Conservation (phyloP, 2,329 filamentous ascomycete genomes). For the Penicillium hordei region DNA sequence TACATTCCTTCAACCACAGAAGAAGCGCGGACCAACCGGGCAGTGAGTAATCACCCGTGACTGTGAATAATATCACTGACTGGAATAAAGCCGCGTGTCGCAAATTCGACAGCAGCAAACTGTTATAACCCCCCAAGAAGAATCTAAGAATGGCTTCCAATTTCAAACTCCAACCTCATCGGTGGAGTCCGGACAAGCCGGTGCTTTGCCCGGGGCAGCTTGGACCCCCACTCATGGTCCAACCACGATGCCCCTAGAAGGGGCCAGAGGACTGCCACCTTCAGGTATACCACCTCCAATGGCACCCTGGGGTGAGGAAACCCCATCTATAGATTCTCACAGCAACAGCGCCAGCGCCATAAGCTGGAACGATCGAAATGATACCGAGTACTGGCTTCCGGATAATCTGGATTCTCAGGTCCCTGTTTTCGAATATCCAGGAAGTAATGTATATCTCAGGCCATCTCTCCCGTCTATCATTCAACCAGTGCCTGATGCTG, state of each 20-base stretch:
- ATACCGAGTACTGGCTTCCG: slow-evolving; percentile 39
- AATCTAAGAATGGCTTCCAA: slow-evolving; percentile 21
- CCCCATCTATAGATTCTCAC: slow-evolving; percentile 23
- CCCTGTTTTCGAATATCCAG: slow-evolving; percentile 34
- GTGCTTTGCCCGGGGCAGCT: slow-evolving; percentile 22
- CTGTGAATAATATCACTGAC: slow-evolving; percentile 4
- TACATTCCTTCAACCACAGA: slow-evolving; percentile 45
- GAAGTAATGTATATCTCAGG: slow-evolving; percentile 39
- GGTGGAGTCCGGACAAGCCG: slow-evolving; percentile 20
- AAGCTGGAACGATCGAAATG: slow-evolving; percentile 31
- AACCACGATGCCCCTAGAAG: slow-evolving; percentile 24
- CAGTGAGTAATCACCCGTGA: slow-evolving; percentile 32
- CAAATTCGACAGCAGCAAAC: slow-evolving; percentile 41
- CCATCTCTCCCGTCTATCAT: slow-evolving; percentile 37
- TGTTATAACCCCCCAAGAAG: slow-evolving; percentile 18
- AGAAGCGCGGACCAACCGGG: slow-evolving; percentile 42
- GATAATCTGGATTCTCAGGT: slow-evolving; percentile 36
- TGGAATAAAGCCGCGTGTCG: slow-evolving; percentile 33
- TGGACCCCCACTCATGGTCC: slow-evolving; percentile 24
- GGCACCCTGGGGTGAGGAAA: slow-evolving; percentile 25
- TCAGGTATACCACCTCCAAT: slow-evolving; percentile 20
- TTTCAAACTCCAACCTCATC: slow-evolving; percentile 25
- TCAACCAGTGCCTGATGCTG: slow-evolving; percentile 23
- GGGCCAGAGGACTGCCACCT: slow-evolving; percentile 19
- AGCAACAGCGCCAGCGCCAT: slow-evolving; percentile 19